phyloP scores from a whole-genome alignment of 176 grass and related monocot species.

The Oryza officinalis region DNA sequence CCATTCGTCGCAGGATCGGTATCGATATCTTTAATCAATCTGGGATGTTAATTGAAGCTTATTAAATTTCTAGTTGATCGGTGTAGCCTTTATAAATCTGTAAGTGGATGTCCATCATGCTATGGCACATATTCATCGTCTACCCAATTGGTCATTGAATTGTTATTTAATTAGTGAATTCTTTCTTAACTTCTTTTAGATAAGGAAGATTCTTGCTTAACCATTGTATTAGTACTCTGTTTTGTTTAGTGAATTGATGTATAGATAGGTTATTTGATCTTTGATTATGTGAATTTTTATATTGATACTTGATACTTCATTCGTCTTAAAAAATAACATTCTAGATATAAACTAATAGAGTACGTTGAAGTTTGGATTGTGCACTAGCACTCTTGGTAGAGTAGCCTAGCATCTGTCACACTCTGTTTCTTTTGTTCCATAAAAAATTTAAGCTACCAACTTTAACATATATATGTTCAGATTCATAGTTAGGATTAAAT shows the following conservation, averaged over 20 bases:
- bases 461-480: too few relatives aligned
- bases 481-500: too few relatives aligned
- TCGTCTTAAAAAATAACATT: too few relatives aligned
- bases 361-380: too few relatives aligned
- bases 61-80: not conserved
- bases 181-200: not conserved
- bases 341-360: too few relatives aligned
- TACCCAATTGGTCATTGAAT: not conserved
- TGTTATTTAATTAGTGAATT: not conserved
- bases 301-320: not conserved
- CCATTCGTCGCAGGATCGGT: not conserved
- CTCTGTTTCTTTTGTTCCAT: too few relatives aligned
- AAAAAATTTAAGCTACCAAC: too few relatives aligned
- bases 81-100: not conserved
- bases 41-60: too few relatives aligned
- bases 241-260: not conserved
- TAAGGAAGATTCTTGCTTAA: not conserved
- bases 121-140: not conserved
- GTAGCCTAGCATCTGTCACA: too few relatives aligned
- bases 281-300: not conserved
- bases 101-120: not conserved
- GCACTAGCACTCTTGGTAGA: too few relatives aligned
- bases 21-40: not conserved
- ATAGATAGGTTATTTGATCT: not conserved
- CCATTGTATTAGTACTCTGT: not conserved